Evolutionary conservation across 306 rosid species (phyloP), one percentile per base, ranked within the genome.

Genomic region (Cucumis hystrix): DNA sequence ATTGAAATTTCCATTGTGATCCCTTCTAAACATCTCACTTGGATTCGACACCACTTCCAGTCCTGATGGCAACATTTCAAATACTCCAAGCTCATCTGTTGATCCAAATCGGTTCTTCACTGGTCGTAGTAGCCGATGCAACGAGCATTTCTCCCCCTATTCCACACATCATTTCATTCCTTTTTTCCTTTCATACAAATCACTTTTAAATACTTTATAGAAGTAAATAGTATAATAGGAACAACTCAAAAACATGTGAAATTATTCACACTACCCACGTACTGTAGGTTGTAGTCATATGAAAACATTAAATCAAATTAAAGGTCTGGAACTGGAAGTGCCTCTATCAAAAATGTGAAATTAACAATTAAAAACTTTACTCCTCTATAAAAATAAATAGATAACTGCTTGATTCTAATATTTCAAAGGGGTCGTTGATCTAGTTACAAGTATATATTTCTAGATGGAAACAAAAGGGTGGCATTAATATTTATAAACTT

Each of bases 51-150:
- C 92, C 74, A 85, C 87, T 86, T 82, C 84, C 49, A 95, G 78
- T 73, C 98, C 97, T 5, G 85, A 85, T 40, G 90, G 88, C 73
- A 86, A 81, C 98, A 95, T 95, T 84, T 95, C 93, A 85, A 95
- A 87, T 77, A 95, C 97, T 83, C 97, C 98, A 76, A 95, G 98
- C 97, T 90, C 98, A 83, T 92, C 98, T 21, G 93, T 82, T 21
- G 98, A 89, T 82, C 98, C 98, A 84, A 87, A 95, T 52, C 98
- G 93, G 80, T 95, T 95, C 88, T 95, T 95, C 87, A 89, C 93
- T 77, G 94, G 86, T 72, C 97, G 90, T 80, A 95, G 98, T 87
- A 95, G 85, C 55, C 97, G 96, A 83, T 89, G 88, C 17, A 96
- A 79, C 52, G 93, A 90, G 84, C 65, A 57, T 89, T 87, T 92